Evolutionary conservation across 2,329 filamentous ascomycete species (phyloP).

Genomic region (Aspergillus cejpii): DNA sequence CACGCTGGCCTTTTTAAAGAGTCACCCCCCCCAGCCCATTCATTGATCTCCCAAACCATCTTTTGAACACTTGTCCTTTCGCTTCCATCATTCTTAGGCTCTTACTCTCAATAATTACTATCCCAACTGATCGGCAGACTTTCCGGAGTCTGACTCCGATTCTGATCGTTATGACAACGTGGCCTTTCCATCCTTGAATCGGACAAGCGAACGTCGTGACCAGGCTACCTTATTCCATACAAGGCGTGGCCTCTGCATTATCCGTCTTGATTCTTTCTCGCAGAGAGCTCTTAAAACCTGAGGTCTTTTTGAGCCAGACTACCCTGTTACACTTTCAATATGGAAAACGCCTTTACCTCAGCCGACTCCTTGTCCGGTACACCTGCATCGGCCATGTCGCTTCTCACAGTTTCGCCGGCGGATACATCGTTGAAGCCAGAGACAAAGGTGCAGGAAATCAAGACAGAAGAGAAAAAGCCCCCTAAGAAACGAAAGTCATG

Average conservation of each 20-base stretch:
- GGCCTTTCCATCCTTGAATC: conserved; percentile 21
- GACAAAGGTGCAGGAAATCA: conserved; percentile 19
- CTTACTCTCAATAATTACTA: conserved; percentile 8
- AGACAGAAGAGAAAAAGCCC: conserved; percentile 59
- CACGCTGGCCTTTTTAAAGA: conserved; percentile 41
- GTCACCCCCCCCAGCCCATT: conserved; percentile 14
- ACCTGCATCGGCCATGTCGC: conserved; percentile 30
- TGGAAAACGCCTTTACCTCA: conserved; percentile 31
- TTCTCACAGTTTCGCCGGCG: conserved; percentile 38
- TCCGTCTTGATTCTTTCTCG: conserved; percentile 10
- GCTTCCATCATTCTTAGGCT: conserved; percentile 5
- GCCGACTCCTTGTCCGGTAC: conserved; percentile 27
- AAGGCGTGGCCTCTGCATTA: neutral
- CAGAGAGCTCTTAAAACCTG: neutral
- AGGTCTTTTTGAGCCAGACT: neutral
- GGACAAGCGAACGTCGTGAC: conserved; percentile 8
- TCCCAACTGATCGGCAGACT: conserved; percentile 5
- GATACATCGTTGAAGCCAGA: conserved; percentile 35
- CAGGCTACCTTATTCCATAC: conserved; percentile 2
- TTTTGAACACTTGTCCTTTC: conserved; percentile 35
- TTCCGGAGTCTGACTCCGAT: conserved; percentile 23
- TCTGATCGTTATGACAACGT: conserved; percentile 35
- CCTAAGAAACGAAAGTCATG: conserved; percentile 96
- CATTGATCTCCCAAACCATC: conserved; percentile 8
- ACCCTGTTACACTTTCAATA: conserved; percentile 12